Evolutionary conservation across 805 yeast species (phyloP).

Genomic region (Blastobotrys americana): DNA sequence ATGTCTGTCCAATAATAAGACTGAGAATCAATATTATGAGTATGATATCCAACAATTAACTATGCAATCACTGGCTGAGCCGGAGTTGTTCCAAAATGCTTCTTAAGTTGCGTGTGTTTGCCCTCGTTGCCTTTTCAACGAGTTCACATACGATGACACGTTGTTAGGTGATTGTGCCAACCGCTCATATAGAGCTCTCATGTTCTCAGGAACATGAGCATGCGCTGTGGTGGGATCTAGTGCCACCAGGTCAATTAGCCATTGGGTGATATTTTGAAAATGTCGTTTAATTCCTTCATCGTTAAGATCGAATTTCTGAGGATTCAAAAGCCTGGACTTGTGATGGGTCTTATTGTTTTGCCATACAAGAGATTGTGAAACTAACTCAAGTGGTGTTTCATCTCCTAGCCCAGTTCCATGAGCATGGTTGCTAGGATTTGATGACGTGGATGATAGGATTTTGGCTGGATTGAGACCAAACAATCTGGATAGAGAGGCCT

Average conservation of each 20-base stretch:
- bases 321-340: slow-evolving; percentile 9
- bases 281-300: background rate
- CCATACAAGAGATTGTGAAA: background rate
- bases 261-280: background rate
- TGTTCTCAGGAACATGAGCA: background rate
- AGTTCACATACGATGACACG: background rate
- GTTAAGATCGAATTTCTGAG: background rate
- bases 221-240: background rate
- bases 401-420: background rate
- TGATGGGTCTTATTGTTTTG: slow-evolving; percentile 1
- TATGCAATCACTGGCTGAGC: no score
- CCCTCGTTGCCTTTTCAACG: no score
- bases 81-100: no score
- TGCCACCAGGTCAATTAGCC: background rate
- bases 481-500: background rate
- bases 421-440: no score
- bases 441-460: background rate
- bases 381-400: background rate
- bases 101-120: no score
- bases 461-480: background rate
- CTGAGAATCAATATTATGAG: no score
- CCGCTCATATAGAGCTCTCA: background rate
- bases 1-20: no score
- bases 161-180: background rate
- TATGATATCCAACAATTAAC: no score